Conservation (phyloP, 73 alveolate genomes). For the Tetrahymena thermophila region DNA sequence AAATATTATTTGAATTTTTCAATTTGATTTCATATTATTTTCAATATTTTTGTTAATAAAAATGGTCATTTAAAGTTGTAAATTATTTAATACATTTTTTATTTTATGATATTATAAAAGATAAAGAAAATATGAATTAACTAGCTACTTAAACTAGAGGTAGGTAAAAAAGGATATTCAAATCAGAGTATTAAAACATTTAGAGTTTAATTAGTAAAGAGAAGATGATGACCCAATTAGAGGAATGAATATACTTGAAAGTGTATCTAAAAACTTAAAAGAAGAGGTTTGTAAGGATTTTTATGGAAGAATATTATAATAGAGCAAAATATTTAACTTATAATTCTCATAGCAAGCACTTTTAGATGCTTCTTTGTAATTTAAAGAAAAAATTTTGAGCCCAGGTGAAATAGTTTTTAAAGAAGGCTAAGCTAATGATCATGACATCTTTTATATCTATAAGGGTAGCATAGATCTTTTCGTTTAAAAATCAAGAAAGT, state of each 20-base stretch:
- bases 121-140: not conserved
- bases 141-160: not conserved
- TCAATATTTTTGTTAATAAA: no score
- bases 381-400: not conserved
- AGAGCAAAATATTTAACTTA: not conserved
- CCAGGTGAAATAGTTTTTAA: not conserved
- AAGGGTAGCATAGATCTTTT: not conserved
- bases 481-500: not conserved
- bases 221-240: not conserved
- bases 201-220: not conserved
- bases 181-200: not conserved
- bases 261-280: not conserved
- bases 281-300: not conserved
- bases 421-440: not conserved
- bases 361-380: not conserved
- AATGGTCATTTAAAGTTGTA: no score
- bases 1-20: no score
- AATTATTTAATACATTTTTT: no score
- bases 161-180: not conserved
- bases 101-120: not conserved
- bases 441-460: not conserved
- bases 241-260: not conserved
- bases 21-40: no score
- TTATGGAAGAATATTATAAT: not conserved
- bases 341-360: not conserved